Evolutionary conservation across 1,139 yeast genomes (phyloP), one percentile per base, ranked within the genome.

Genomic region (Debaryomycetaceae sp.): DNA sequence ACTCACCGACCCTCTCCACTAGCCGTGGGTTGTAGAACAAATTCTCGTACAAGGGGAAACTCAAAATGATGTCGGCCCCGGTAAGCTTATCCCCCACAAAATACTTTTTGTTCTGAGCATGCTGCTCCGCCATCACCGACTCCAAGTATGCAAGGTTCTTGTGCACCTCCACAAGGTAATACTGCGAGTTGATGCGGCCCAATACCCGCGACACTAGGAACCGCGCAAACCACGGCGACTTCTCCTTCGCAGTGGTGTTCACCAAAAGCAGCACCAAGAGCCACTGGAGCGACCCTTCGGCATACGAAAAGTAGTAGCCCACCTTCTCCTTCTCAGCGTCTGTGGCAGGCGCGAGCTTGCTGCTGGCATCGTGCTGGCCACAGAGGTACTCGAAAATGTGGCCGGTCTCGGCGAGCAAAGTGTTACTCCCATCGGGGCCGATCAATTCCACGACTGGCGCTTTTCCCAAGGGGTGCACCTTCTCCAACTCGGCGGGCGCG

Each of bases 271-370:
- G 40, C 5, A 62, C 63, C 34, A 58, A 43, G 18, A 39, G 37
- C 3, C 56, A 53, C 39, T 61, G 65, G 25, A 62, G 44, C 6
- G 59, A 45, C 2, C 63, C 66, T 40, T 62, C 68, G n/a, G 61
- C 36, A 30, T 51, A 62, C 37, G 60, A 62, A 27, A 57, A 48
- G 39, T 45, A 61, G 41, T 58, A 62, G 27, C 51, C 58, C 18
- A 53, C 56, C 32, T 41, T 32, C 19, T 51, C 53, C 29, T 47
- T 35, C 4, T 54, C 59, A 8, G 47, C 44, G 4, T 38, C 48
- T 11, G 46, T 40, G 1, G 31, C 31, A 1, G 62, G 58, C 4
- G 38, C 34, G 30, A 62, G 47, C 22, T 40, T 49, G 8, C 49
- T 44, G 11, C 36, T 27, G 11, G 45, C 36, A 34, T 60, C 66